Conservation (phyloP, 2,329 filamentous ascomycete species). For the Hypoxylon sp. region DNA sequence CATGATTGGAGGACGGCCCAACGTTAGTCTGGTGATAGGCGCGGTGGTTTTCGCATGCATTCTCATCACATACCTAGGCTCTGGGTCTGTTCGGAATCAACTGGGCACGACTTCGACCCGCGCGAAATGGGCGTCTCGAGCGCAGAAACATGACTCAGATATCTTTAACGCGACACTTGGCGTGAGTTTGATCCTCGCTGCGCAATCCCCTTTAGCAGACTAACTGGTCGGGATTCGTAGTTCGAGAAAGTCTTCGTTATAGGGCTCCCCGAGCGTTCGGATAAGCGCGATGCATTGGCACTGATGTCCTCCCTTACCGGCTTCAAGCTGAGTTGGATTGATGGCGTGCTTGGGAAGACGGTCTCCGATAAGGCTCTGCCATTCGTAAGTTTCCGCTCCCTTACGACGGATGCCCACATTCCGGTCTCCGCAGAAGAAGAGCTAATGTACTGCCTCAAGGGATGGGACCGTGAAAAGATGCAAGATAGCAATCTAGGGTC, state of each 20-base stretch:
- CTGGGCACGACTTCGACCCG: constrained; percentile 18
- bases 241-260: constrained; percentile 64
- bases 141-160: constrained; percentile 33
- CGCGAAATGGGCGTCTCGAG: constrained; percentile 17
- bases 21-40: constrained; percentile 24
- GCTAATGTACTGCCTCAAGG: constrained; percentile 35
- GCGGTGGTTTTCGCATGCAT: constrained; percentile 27
- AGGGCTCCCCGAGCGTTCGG: constrained; percentile 61
- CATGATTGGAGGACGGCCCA: constrained; percentile 40
- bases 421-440: background rate
- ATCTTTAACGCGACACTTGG: constrained; percentile 43
- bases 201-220: background rate
- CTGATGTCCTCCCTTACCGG: constrained; percentile 60
- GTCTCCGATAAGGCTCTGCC: constrained; percentile 61
- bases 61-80: constrained; percentile 26
- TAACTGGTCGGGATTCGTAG: constrained; percentile 20
- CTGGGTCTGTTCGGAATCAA: constrained; percentile 27
- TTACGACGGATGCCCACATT: background rate
- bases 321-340: constrained; percentile 60
- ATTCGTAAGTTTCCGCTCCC: constrained; percentile 35
- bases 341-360: constrained; percentile 58
- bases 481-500: constrained; percentile 57
- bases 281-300: constrained; percentile 63
- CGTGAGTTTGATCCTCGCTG: constrained; percentile 23
- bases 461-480: constrained; percentile 48